Percentiles rank a stretch among this genome's conserved stretches.
Conservation (phyloP, 805 yeast species). For the Suhomyces faveliae region DNA sequence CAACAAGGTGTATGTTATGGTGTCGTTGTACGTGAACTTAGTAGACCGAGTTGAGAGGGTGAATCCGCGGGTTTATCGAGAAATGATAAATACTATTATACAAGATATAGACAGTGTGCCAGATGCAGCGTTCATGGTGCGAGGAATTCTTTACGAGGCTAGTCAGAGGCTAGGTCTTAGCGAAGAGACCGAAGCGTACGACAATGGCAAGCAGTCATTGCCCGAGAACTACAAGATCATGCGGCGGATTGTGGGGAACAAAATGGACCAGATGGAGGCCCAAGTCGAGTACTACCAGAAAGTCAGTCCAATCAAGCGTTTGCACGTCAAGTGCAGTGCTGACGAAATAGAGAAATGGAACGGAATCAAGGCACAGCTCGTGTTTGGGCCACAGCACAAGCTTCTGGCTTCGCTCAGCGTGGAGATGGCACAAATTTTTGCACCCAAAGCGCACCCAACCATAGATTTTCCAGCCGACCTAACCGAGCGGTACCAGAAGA, state of each 20-base stretch:
- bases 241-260: constrained; percentile 6
- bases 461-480: constrained; percentile 5
- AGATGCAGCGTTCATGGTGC: constrained; percentile 1
- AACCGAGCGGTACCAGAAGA: constrained; percentile 1
- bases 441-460: not conserved
- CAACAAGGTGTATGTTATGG: constrained; percentile 4
- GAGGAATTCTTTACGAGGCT: constrained; percentile 12
- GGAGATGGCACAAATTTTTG: constrained; percentile 1
- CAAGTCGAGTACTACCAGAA: not conserved
- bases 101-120: not conserved
- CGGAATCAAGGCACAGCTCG: not conserved
- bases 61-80: constrained; percentile 5
- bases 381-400: not conserved
- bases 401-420: not conserved
- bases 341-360: not conserved
- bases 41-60: not conserved
- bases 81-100: constrained; percentile 8
- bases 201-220: constrained; percentile 1
- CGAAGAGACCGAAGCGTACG: constrained; percentile 6
- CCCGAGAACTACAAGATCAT: constrained; percentile 11
- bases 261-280: constrained; percentile 9
- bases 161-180: constrained; percentile 8
- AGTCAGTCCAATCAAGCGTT: not conserved
- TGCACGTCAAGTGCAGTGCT: not conserved
- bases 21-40: constrained; percentile 6